A percentile compares a stretch with the other conserved stretches of the same genome.
These are phyloP conservation scores for Hypericum perforatum DNA, from an alignment of 345 rosid genomes.

Conservation along the genomic window DNA sequence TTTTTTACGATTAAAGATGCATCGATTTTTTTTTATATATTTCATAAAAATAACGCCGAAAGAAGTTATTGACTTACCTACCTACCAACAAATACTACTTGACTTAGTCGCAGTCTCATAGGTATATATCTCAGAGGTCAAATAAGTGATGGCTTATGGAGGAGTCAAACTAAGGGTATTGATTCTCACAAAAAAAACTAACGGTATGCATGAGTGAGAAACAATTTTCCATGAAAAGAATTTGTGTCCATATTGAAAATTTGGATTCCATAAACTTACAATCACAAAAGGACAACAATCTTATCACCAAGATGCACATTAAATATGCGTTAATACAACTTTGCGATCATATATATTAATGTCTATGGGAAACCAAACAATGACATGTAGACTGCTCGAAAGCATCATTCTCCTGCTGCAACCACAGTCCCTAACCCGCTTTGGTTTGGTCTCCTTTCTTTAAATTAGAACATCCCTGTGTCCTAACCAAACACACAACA, in stretches of 20 bases:
- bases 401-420: background rate
- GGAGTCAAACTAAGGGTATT: too few species aligned
- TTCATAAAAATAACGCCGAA: too few species aligned
- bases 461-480: background rate
- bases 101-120: too few species aligned
- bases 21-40: too few species aligned
- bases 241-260: background rate
- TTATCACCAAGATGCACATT: slow-evolving; percentile 11
- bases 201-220: too few species aligned
- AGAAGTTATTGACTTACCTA: too few species aligned
- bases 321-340: slow-evolving; percentile 7
- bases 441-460: background rate
- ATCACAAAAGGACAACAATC: slow-evolving; percentile 16
- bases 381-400: slow-evolving; percentile 11
- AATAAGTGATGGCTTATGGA: too few species aligned
- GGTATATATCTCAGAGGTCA: too few species aligned
- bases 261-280: background rate
- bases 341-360: slow-evolving; percentile 14
- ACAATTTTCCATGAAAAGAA: background rate
- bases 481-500: background rate
- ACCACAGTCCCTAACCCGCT: background rate
- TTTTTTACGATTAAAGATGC: too few species aligned
- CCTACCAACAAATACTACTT: too few species aligned
- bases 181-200: too few species aligned
- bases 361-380: slow-evolving; percentile 10